Evolutionary conservation across 345 rosid species (phyloP).

Genomic region (Linum lewisii): DNA sequence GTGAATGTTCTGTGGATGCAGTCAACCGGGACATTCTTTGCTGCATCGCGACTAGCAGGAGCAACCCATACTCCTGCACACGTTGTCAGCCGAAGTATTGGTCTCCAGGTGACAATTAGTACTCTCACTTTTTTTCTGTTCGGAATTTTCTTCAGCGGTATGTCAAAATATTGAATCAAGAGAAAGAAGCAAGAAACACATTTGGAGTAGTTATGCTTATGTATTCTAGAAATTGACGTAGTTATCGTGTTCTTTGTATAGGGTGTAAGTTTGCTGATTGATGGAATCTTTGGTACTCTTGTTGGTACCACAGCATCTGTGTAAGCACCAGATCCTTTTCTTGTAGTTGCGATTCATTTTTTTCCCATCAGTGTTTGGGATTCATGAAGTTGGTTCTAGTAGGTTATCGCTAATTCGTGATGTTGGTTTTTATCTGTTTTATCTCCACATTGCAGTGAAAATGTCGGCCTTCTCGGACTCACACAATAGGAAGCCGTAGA

Average conservation of each 20-base stretch:
- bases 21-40: slow-evolving; percentile 78
- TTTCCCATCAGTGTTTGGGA: neutral
- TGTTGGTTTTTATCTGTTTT: slow-evolving; percentile 1
- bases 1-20: slow-evolving; percentile 19
- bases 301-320: slow-evolving; percentile 88
- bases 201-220: neutral
- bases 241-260: slow-evolving; percentile 14
- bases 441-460: slow-evolving; percentile 56
- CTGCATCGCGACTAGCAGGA: slow-evolving; percentile 84
- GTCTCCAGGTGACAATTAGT: slow-evolving; percentile 59
- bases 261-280: slow-evolving; percentile 80
- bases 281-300: slow-evolving; percentile 80
- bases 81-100: slow-evolving; percentile 77
- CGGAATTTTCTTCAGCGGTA: neutral
- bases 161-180: neutral
- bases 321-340: slow-evolving; percentile 37
- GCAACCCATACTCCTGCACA: slow-evolving; percentile 96
- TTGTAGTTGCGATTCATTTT: neutral
- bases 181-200: neutral
- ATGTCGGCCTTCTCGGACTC: slow-evolving; percentile 87
- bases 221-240: neutral
- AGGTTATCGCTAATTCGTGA: neutral
- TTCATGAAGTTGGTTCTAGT: neutral
- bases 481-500: slow-evolving; percentile 93
- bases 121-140: neutral